Evolutionary conservation across 148 eudicot species (phyloP).

Genomic region (Polygonum aviculare): DNA sequence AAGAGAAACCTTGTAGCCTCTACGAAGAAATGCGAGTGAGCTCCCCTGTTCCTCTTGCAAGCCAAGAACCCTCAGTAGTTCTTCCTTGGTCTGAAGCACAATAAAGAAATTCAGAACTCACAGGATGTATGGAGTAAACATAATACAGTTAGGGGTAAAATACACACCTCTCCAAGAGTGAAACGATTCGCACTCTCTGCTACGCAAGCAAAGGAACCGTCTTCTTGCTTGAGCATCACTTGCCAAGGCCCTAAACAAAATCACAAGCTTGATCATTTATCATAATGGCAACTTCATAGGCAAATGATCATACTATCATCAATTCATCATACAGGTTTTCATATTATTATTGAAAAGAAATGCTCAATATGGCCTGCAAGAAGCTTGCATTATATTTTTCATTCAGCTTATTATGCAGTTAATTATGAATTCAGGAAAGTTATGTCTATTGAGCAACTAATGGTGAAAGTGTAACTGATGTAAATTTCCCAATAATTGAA

Average conservation of each 20-base stretch:
- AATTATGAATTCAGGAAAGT: neutral
- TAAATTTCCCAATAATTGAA: too few relatives aligned
- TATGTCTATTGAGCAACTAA: too few relatives aligned
- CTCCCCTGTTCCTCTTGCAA: conserved; percentile 95
- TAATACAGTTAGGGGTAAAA: neutral
- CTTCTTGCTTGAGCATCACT: conserved; percentile 94
- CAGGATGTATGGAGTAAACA: conserved; percentile 4
- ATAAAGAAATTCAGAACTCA: neutral
- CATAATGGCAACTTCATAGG: neutral
- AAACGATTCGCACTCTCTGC: conserved; percentile 93
- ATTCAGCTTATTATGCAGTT: neutral
- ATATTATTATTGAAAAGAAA: neutral
- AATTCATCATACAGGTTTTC: neutral
- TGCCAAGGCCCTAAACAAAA: conserved; percentile 88
- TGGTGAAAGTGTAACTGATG: too few relatives aligned
- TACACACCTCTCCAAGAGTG: conserved; percentile 77
- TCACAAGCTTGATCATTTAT: neutral
- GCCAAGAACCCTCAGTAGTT: conserved; percentile 91
- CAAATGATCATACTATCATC: neutral
- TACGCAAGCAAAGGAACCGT: conserved; percentile 87
- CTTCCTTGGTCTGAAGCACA: conserved; percentile 75
- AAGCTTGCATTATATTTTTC: neutral
- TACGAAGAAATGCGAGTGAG: conserved; percentile 83
- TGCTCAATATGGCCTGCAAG: neutral
- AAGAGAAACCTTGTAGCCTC: conserved; percentile 69